These are phyloP conservation scores for Abortiporus biennis DNA, from an alignment of 1,284 basidiomycete genomes.

Conservation along the genomic window DNA sequence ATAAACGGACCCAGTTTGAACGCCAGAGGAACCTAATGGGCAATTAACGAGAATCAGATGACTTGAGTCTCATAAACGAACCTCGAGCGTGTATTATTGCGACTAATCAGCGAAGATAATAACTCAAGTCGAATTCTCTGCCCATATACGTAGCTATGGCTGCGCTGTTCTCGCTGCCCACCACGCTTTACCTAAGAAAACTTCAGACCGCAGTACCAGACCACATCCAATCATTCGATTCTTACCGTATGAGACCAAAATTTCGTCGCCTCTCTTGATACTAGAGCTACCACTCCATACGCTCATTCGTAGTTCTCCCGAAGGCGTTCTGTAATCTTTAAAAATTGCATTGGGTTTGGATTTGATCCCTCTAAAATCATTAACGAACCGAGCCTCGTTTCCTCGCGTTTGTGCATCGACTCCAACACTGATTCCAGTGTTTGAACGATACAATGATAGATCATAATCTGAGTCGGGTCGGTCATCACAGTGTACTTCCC, in stretches of 20 bases:
- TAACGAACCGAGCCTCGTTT: conserved; percentile 84
- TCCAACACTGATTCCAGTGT: conserved; percentile 50
- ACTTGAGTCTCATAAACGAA: too few relatives aligned
- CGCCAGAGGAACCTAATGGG: too few relatives aligned
- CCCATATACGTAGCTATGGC: too few relatives aligned
- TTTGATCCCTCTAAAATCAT: conserved; percentile 78
- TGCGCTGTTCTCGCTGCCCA: conserved; percentile 1
- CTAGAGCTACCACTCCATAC: conserved; percentile 58
- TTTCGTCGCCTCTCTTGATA: conserved; percentile 79
- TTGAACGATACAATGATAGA: conserved; percentile 64
- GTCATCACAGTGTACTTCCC: conserved; percentile 77
- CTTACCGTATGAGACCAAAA: conserved; percentile 90
- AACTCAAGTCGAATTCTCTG: too few relatives aligned
- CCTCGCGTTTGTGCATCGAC: conserved; percentile 73
- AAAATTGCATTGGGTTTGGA: conserved; percentile 73
- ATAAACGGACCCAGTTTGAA: too few relatives aligned
- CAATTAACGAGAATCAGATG: too few relatives aligned
- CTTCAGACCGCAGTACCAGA: too few relatives aligned
- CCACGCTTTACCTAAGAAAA: conserved; percentile 7
- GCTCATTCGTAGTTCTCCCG: conserved; percentile 73
- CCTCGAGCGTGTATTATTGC: too few relatives aligned
- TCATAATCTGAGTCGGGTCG: conserved; percentile 79
- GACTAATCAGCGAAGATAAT: too few relatives aligned
- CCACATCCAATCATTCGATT: not conserved
- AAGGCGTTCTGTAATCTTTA: conserved; percentile 44